These are phyloP conservation scores for Rubia yunnanensis DNA, from an alignment of 257 asterid genomes.

Conservation along the genomic window DNA sequence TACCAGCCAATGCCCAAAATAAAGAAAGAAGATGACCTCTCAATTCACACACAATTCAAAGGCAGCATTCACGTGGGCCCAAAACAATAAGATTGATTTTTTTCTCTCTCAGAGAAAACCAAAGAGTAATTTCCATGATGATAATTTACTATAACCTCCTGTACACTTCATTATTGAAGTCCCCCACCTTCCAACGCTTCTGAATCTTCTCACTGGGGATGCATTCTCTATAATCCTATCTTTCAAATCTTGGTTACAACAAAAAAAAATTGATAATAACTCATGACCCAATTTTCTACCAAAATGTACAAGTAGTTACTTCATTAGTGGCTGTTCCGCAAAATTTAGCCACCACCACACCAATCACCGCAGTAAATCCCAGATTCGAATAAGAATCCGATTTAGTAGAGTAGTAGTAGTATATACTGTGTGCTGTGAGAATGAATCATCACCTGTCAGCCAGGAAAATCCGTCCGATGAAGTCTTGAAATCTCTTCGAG, in stretches of 20 bases:
- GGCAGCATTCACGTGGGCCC: constrained; percentile 3
- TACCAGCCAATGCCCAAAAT: constrained; percentile 23
- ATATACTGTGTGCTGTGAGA: not conserved
- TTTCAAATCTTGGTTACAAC: constrained; percentile 39
- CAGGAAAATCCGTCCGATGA: constrained; percentile 61
- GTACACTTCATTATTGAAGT: constrained; percentile 65
- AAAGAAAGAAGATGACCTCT: constrained; percentile 24
- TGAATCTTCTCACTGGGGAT: constrained; percentile 33
- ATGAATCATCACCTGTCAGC: constrained; percentile 51
- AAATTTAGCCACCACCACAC: constrained; percentile 46
- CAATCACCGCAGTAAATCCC: constrained; percentile 8
- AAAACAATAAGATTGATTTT: constrained; percentile 8
- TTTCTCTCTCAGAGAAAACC: constrained; percentile 5
- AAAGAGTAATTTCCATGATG: constrained; percentile 15
- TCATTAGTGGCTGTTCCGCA: constrained; percentile 48
- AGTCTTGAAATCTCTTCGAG: constrained; percentile 80
- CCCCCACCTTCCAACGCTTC: constrained; percentile 25
- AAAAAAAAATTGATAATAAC: constrained; percentile 16
- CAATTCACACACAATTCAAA: constrained; percentile 3
- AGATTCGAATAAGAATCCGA: constrained; percentile 30
- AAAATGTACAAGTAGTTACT: constrained; percentile 41
- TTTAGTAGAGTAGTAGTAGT: not conserved
- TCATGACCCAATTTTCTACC: constrained; percentile 26
- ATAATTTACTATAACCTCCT: constrained; percentile 42
- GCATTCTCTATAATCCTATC: constrained; percentile 45